phyloP scores from a whole-genome alignment of 345 rosid species.

The Arabidopsis arenosa region DNA sequence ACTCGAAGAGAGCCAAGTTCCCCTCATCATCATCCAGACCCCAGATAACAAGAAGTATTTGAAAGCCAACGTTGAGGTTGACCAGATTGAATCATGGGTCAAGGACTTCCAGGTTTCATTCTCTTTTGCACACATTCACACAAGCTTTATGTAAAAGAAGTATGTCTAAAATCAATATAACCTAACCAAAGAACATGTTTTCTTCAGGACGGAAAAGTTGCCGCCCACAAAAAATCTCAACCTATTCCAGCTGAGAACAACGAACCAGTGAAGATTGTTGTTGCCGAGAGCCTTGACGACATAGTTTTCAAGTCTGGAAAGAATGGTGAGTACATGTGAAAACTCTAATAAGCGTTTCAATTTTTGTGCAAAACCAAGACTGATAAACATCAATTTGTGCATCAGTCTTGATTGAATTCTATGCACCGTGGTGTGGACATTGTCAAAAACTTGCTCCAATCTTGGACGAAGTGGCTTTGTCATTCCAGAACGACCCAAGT shows the following conservation, averaged over 20 bases:
- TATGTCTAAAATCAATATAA: not conserved
- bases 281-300: constrained; percentile 84
- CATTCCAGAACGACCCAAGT: constrained; percentile 62
- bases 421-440: constrained; percentile 99
- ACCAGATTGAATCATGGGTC: constrained; percentile 80
- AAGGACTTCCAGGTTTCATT: constrained; percentile 77
- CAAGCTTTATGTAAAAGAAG: not conserved
- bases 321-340: constrained; percentile 60
- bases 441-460: constrained; percentile 92
- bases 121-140: constrained; percentile 20
- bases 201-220: constrained; percentile 89
- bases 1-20: constrained; percentile 77
- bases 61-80: constrained; percentile 68
- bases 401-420: constrained; percentile 83
- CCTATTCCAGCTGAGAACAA: constrained; percentile 85
- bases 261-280: constrained; percentile 91
- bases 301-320: constrained; percentile 80
- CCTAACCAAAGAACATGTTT: constrained; percentile 30
- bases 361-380: constrained; percentile 13
- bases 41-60: constrained; percentile 75
- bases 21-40: constrained; percentile 76
- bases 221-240: constrained; percentile 71
- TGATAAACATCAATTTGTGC: not conserved
- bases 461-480: constrained; percentile 88
- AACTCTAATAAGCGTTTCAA: not conserved